A percentile compares a stretch with the other conserved stretches of the same genome.
These are phyloP conservation scores for Lipomyces spencermartinsiae DNA, from an alignment of 805 yeast genomes.

Conservation along the genomic window DNA sequence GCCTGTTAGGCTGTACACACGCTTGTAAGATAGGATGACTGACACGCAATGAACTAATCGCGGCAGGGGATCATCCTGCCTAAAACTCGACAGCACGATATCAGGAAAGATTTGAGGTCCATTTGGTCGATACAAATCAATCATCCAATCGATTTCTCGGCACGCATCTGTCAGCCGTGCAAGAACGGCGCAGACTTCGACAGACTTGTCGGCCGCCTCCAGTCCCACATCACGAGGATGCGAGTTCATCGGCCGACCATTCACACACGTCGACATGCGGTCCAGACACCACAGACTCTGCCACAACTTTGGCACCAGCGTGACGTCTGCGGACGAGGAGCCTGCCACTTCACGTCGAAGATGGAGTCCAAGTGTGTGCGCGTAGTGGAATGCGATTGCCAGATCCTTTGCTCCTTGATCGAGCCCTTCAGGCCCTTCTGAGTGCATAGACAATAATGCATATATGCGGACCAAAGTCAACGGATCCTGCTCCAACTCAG, in stretches of 20 bases:
- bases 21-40: slow-evolving; percentile 45
- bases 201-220: slow-evolving; percentile 26
- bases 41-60: slow-evolving; percentile 42
- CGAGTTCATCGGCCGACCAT: slow-evolving; percentile 49
- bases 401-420: slow-evolving; percentile 41
- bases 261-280: slow-evolving; percentile 48
- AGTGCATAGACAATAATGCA: slow-evolving; percentile 48
- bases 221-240: slow-evolving; percentile 50
- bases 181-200: slow-evolving; percentile 43
- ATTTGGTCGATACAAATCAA: slow-evolving; percentile 49
- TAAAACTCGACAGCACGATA: slow-evolving; percentile 18
- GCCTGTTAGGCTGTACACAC: slow-evolving; percentile 33
- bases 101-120: slow-evolving; percentile 18
- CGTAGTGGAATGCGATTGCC: slow-evolving; percentile 49
- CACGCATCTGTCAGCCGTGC: slow-evolving; percentile 43
- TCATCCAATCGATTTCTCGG: slow-evolving; percentile 47
- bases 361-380: slow-evolving; percentile 50
- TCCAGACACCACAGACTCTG: slow-evolving; percentile 51
- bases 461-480: slow-evolving; percentile 48
- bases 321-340: slow-evolving; percentile 23
- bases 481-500: slow-evolving; percentile 50
- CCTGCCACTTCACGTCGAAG: slow-evolving; percentile 45
- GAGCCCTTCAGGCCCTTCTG: slow-evolving; percentile 49
- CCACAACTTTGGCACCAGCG: slow-evolving; percentile 44
- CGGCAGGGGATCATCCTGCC: slow-evolving; percentile 23